Conservation (phyloP, 129 eudicot genomes). For the Erigeron canadensis region DNA sequence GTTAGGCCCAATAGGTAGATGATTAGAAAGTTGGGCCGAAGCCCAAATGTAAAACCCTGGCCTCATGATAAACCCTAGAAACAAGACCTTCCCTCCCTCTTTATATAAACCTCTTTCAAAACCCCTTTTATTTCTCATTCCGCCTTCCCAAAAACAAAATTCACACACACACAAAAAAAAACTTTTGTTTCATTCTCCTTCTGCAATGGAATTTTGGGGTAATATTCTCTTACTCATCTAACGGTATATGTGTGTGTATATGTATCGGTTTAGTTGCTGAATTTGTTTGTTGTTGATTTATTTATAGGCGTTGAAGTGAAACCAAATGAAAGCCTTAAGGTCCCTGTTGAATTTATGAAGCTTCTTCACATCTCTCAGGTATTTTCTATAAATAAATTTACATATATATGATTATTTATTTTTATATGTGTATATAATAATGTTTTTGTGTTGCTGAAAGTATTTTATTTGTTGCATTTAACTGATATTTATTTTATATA, state of each 20-base stretch:
- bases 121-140: not conserved
- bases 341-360: constrained; percentile 36
- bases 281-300: not conserved
- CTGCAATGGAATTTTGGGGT: constrained; percentile 86
- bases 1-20: too few relatives aligned
- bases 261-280: not conserved
- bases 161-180: too few relatives aligned
- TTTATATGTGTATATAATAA: too few relatives aligned
- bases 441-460: too few relatives aligned
- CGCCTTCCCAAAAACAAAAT: constrained; percentile 15
- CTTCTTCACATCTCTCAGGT: constrained; percentile 82
- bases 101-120: constrained; percentile 32
- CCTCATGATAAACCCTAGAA: constrained; percentile 35
- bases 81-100: constrained; percentile 14
- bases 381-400: too few relatives aligned
- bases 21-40: too few relatives aligned
- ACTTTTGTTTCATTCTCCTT: not conserved
- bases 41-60: too few relatives aligned
- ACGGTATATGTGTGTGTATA: not conserved
- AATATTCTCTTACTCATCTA: not conserved
- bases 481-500: too few relatives aligned
- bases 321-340: constrained; percentile 48
- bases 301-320: constrained; percentile 76
- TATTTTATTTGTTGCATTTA: too few relatives aligned
- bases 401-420: too few relatives aligned